Conservation (phyloP, 768 basidiomycete species). For the Lanmaoa pseudosensibilis region DNA sequence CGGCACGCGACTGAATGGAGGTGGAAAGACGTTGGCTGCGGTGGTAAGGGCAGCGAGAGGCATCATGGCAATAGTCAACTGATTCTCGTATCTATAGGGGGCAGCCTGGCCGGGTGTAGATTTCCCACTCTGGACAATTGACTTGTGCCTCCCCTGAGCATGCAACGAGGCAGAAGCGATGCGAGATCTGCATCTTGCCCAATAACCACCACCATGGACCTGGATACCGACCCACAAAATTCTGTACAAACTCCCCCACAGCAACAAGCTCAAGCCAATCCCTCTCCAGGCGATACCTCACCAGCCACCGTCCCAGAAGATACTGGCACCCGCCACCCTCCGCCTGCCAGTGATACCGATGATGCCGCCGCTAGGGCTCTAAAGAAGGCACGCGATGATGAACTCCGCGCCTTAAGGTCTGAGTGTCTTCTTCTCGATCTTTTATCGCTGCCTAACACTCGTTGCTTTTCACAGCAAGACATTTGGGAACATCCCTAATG, state of each 20-base stretch:
- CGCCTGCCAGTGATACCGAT: background rate
- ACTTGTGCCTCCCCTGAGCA: background rate
- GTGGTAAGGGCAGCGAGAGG: background rate
- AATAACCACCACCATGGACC: conserved; percentile 20
- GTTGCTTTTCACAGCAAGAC: conserved; percentile 10
- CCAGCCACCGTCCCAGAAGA: background rate
- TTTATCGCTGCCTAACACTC: background rate
- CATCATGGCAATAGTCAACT: background rate
- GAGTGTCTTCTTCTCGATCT: background rate
- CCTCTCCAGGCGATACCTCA: background rate
- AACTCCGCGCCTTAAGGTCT: background rate
- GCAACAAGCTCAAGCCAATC: background rate
- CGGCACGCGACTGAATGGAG: background rate
- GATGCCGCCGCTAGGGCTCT: too few species aligned
- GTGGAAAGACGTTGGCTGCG: background rate
- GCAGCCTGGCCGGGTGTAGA: too few species aligned
- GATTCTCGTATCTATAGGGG: background rate
- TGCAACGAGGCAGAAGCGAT: background rate
- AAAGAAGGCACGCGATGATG: background rate
- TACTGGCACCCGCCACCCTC: background rate
- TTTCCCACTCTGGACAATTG: background rate
- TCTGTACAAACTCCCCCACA: background rate
- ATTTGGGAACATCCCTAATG: conserved; percentile 27
- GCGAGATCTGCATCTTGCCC: background rate
- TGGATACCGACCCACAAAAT: background rate